phyloP scores from a whole-genome alignment of 306 rosid genomes.

The Corylus americana region DNA sequence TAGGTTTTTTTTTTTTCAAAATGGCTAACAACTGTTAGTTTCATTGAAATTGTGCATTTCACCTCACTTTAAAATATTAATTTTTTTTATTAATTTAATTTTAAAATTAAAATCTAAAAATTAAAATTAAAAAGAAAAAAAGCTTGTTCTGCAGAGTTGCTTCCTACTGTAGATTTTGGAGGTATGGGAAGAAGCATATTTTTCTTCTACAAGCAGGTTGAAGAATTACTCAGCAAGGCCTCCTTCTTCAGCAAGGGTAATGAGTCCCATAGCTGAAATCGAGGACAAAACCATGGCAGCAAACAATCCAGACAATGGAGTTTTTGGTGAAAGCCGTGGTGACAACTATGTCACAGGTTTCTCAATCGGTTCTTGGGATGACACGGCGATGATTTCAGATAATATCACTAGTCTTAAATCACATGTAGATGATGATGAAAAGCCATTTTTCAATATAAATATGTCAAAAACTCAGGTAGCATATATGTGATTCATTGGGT shows the following conservation, averaged over 20 bases:
- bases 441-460: slow-evolving; percentile 45
- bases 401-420: slow-evolving; percentile 44
- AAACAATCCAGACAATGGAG: slow-evolving; percentile 36
- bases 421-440: slow-evolving; percentile 49
- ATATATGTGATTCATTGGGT: slow-evolving; percentile 4
- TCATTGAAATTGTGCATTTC: too few species aligned
- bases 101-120: too few species aligned
- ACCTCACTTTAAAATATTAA: too few species aligned
- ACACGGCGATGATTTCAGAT: slow-evolving; percentile 49
- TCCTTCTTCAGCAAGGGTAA: slow-evolving; percentile 35
- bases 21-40: too few species aligned
- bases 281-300: slow-evolving; percentile 45
- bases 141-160: too few species aligned
- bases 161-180: too few species aligned
- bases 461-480: slow-evolving; percentile 63
- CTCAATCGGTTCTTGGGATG: slow-evolving; percentile 69
- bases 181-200: slow-evolving; percentile 41
- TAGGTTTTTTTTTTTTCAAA: too few species aligned
- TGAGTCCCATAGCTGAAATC: slow-evolving; percentile 71
- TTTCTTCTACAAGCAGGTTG: slow-evolving; percentile 57
- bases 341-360: slow-evolving; percentile 42
- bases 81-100: too few species aligned
- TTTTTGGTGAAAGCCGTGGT: slow-evolving; percentile 45
- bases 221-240: slow-evolving; percentile 53
- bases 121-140: too few species aligned